phyloP scores from a whole-genome alignment of 176 grass and related monocot genomes.

The Rhynchospora tenuis region DNA sequence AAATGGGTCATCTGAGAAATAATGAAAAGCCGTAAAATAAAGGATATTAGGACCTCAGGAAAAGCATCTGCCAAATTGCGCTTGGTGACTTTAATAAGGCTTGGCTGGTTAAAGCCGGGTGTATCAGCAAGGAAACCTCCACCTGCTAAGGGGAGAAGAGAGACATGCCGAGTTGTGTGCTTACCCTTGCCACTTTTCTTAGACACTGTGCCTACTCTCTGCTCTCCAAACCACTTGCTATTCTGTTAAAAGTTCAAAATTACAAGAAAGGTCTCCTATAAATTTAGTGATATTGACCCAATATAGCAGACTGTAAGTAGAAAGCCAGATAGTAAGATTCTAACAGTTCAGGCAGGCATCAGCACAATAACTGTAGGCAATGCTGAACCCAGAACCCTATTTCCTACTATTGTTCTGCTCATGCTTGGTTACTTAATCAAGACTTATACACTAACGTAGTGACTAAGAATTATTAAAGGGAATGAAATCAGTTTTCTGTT shows the following conservation, averaged over 20 bases:
- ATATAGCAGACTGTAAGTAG: background rate
- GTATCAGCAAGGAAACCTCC: constrained; percentile 95
- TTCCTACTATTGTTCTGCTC: no score
- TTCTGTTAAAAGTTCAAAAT: constrained; percentile 35
- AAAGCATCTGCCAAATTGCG: constrained; percentile 67
- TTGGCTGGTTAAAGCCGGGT: constrained; percentile 96
- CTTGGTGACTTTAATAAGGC: constrained; percentile 89
- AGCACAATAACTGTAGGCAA: background rate
- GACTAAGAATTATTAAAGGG: background rate
- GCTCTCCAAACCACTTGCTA: constrained; percentile 97
- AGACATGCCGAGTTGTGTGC: constrained; percentile 93
- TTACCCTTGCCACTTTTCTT: constrained; percentile 95
- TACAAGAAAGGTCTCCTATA: background rate
- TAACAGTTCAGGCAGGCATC: background rate
- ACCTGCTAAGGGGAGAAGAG: constrained; percentile 66
- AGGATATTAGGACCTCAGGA: constrained; percentile 48
- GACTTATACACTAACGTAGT: background rate
- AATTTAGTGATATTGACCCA: background rate
- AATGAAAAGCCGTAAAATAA: background rate
- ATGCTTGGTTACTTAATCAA: background rate
- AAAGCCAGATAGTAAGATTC: background rate
- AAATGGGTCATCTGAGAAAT: background rate
- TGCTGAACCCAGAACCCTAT: background rate
- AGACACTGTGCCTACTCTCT: constrained; percentile 84
- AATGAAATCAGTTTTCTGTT: background rate